Percentiles rank a stretch among this genome's conserved stretches.
phyloP scores from a whole-genome alignment of 306 rosid species.

The Citrullus colocynthis region DNA sequence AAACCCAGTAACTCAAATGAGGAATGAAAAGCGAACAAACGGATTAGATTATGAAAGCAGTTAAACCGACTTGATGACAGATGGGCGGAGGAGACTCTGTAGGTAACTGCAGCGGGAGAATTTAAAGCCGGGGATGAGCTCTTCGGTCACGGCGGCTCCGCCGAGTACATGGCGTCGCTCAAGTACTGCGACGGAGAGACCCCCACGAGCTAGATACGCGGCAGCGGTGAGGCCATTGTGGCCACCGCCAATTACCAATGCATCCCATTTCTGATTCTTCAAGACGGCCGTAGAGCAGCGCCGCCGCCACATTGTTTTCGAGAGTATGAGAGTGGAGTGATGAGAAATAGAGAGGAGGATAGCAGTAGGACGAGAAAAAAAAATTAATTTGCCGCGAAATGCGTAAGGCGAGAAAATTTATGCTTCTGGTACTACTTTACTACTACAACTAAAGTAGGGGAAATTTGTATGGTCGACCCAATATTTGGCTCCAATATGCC shows the following conservation, averaged over 20 bases:
- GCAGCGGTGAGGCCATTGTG: conserved; percentile 94
- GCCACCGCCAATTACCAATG: conserved; percentile 79
- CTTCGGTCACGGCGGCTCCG: conserved; percentile 89
- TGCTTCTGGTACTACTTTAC: too few species aligned
- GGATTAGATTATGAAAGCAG: neutral
- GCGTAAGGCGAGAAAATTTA: too few species aligned
- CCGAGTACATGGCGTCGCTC: conserved; percentile 89
- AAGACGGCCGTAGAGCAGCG: conserved; percentile 14
- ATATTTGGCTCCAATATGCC: too few species aligned
- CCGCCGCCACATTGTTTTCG: conserved; percentile 54
- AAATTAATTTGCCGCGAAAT: too few species aligned
- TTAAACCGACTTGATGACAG: conserved; percentile 39
- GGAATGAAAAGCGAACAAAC: neutral
- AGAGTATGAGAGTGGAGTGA: neutral
- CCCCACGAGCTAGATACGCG: conserved; percentile 77
- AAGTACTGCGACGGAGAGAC: conserved; percentile 81
- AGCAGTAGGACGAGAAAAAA: too few species aligned
- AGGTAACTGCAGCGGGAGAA: conserved; percentile 94
- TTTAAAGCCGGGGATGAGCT: conserved; percentile 70
- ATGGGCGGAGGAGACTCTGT: conserved; percentile 85
- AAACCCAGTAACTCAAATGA: neutral
- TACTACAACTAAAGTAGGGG: too few species aligned
- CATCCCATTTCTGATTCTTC: conserved; percentile 74
- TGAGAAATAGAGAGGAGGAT: neutral
- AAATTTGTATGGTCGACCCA: too few species aligned